These are phyloP conservation scores for Corynascus novoguineensis DNA, from an alignment of 495 filamentous ascomycete species.

Conservation along the genomic window DNA sequence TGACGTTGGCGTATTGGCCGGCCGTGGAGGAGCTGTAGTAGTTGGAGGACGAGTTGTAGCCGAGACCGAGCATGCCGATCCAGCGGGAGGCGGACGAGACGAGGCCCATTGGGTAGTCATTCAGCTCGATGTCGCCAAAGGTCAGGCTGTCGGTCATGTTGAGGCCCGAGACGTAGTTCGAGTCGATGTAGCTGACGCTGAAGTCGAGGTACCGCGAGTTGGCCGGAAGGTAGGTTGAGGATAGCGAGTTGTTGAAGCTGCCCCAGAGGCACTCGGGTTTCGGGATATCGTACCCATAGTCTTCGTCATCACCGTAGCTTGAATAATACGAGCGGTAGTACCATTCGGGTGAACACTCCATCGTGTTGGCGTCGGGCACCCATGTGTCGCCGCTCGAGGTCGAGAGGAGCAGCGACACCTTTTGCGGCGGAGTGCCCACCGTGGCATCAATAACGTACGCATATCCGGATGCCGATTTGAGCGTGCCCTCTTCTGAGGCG, in stretches of 20 bases:
- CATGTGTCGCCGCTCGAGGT: slow-evolving; percentile 71
- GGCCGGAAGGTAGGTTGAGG: slow-evolving; percentile 57
- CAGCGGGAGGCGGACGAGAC: slow-evolving; percentile 52
- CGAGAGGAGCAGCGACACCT: slow-evolving; percentile 54
- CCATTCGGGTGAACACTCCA: slow-evolving; percentile 39
- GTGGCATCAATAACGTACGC: slow-evolving; percentile 55
- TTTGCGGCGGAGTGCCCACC: slow-evolving; percentile 59
- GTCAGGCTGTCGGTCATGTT: slow-evolving; percentile 66
- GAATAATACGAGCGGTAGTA: slow-evolving; percentile 18
- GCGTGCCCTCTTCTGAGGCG: slow-evolving; percentile 1
- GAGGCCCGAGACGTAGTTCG: slow-evolving; percentile 55
- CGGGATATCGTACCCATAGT: neutral
- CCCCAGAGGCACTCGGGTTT: slow-evolving; percentile 17
- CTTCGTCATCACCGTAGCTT: slow-evolving; percentile 7
- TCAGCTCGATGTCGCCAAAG: slow-evolving; percentile 55
- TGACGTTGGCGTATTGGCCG: slow-evolving; percentile 61
- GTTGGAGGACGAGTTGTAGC: slow-evolving; percentile 48
- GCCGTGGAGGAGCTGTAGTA: neutral
- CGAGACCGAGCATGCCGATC: slow-evolving; percentile 74
- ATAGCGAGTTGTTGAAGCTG: slow-evolving; percentile 51
- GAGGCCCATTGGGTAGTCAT: slow-evolving; percentile 68
- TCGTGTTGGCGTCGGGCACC: slow-evolving; percentile 54
- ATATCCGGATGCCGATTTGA: slow-evolving; percentile 7
- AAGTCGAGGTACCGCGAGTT: slow-evolving; percentile 52
- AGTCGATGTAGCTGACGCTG: slow-evolving; percentile 65